Base-by-base conservation (phyloP, 1,284 basidiomycete genomes). In the Fistulina hepatica region DNA sequence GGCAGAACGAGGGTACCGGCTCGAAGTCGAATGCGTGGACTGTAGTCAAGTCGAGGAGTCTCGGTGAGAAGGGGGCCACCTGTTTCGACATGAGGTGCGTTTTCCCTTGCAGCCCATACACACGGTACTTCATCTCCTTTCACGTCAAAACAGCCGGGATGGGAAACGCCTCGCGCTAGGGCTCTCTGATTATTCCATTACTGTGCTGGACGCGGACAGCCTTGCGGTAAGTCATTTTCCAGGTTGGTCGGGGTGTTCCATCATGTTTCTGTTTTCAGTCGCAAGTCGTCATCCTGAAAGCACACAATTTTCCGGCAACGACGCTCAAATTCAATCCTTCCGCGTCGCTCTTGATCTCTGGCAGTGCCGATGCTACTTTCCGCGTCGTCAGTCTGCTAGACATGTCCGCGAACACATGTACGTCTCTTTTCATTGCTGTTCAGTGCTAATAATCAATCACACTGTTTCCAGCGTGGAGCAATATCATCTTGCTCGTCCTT, bases 291-390 rank as follows among this genome's bases (percentile, higher is more conserved):
- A 93, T 98, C 43, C 67, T 97, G 34, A 86, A 90, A 56, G 86
- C 93, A 0, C 95, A 98, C 58, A 89, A 92, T 46, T 94, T 98
- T 57, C 90, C 95, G 3, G 77, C 90, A 2, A 98, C 94, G 0
- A 80, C 83, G 2, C 61, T 98, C 40, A 74, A 73, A 41, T 97
- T 98, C 65, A 93, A 84, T 54, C 83, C 90, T 0, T 67, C 76
- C 4, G 81, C 81, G 11, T 75, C 68, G 13, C 49, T 93, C n/a
- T 71, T 98, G n/a, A 72, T 92, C 16, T 91, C 89, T 5, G 92
- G 85, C 4, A 91, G 90, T 51, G 86, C 89, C 5, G 94, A 98
- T 59, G 93, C 88, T 55, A 80, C 83, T 2, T 65, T 97, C 17
- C 77, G 94, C 19, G 64, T 93, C 31, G 73, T 95, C 32, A 71